Base-by-base conservation (phyloP, 805 yeast species). In the Cyberlindnera samutprakarnensis region DNA sequence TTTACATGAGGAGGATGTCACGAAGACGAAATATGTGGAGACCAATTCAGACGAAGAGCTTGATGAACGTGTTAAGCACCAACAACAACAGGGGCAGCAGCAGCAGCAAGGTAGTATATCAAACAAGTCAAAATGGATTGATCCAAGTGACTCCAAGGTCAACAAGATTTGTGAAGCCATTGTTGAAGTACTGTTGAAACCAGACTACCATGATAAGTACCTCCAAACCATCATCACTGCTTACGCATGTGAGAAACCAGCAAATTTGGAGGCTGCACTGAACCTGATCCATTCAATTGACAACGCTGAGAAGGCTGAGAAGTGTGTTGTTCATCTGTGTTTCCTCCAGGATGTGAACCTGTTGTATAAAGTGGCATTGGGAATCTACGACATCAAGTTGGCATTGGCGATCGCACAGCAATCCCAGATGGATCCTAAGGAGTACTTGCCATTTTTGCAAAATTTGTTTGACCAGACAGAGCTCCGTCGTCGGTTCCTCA, bases 341-440 rank as follows among this genome's bases (percentile, higher is more conserved):
- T 90, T 90, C 66, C 61, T 92, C 36, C 86, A 82, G 49, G 99
- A 90, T 57, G 94, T 87, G 23, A 86, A 86, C 50, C 63, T 72
- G 38, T 66, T 92, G 14, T 92, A 90, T 57, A 69, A 77, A 29
- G 76, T 78, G 14, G 82, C 96, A 0, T 67, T 92, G 36, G 81
- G 94, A 2, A 61, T 82, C 14, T 92, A 92, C 49, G 81, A 92
- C 52, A 77, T 92, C 25, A 77, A 78, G 35, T 62, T 90, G 47
- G 74, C 97, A 0, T 66, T 92, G 36, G 67, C 71, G 10, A 78
- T 92, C 37, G 98, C 98, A 0, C 97, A 94, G 54, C 92, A 87
- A 50, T 87, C 96, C 1, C 97, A 90, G 57, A 88, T 81, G 67
- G 99, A 92, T 60, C 99, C 99, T 16, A 86, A 88, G 49, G 99